Base-by-base conservation (phyloP, 2,329 filamentous ascomycete species). In the Nemania bipapillata region DNA sequence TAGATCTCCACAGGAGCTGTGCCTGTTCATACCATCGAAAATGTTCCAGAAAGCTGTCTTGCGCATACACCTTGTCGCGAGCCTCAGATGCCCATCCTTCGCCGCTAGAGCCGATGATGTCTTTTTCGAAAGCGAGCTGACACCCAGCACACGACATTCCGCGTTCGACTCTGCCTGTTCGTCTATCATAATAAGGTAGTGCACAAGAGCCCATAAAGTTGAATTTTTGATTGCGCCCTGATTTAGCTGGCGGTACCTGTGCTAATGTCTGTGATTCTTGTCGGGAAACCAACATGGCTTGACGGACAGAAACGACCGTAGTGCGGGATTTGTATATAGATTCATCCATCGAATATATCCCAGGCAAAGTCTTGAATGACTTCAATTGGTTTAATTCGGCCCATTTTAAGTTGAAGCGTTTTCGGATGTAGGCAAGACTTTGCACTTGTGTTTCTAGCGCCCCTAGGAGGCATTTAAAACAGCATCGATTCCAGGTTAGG, bases 11-110 rank as follows among this genome's bases (percentile, higher is more conserved):
- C 50, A 80, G 66, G 32, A 73, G 50, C 68, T 80, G 77, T 67
- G 77, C 77, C 69, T 77, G 74, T 72, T 77, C 72, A 74, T 78
- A 80, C 75, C 74, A 78, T 70, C 70, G 70, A 72, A 80, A 80
- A 70, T 80, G 77, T 56, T 75, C 66, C 62, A 80, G 61, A 71
- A 79, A 79, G 24, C 67, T 74, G 63, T 74, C 70, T 70, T 67
- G 74, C 49, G 77, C 61, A 74, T 78, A 80, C 28, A 69, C 62
- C 60, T 61, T 66, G 49, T 72, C 68, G n/a, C 68, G 68, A 63
- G 30, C 62, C 49, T 75, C 66, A 52, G 63, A 70, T 35, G 66
- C 70, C 71, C 70, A 72, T 26, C 66, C 22, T 52, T 67, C 62
- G n/a, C 42, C 65, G n/a, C 24, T 53, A 37, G 42, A 66, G 53